These are phyloP conservation scores for Zancudomyces culisetae DNA, from an alignment of 371 early-diverging fungal genomes.

Conservation along the genomic window DNA sequence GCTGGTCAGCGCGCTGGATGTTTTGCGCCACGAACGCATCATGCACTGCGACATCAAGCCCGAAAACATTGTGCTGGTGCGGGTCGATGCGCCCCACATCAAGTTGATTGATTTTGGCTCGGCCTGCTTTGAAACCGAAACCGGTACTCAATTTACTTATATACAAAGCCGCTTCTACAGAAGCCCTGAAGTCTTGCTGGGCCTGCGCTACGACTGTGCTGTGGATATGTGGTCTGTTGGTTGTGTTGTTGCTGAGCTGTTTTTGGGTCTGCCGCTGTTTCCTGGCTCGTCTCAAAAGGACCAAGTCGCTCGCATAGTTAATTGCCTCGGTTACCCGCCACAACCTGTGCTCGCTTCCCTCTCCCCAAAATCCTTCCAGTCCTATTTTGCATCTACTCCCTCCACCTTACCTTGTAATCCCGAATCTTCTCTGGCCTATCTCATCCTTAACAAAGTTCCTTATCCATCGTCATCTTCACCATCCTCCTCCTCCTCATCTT, in stretches of 20 bases:
- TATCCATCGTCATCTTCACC: constrained; percentile 52
- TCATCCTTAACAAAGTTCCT: background rate
- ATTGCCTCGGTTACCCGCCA: constrained; percentile 68
- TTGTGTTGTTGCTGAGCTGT: constrained; percentile 96
- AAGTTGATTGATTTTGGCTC: constrained; percentile 98
- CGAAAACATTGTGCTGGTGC: constrained; percentile 84
- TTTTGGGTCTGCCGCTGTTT: constrained; percentile 74
- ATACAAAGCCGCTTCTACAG: constrained; percentile 95
- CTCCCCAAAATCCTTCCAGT: constrained; percentile 54
- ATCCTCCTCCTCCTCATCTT: constrained; percentile 25
- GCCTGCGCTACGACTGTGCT: constrained; percentile 69
- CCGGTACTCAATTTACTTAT: constrained; percentile 58
- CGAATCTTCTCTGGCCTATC: constrained; percentile 41
- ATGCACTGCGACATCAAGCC: constrained; percentile 98
- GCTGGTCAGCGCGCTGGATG: constrained; percentile 49
- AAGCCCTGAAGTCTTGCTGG: constrained; percentile 90
- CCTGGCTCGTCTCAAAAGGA: constrained; percentile 83
- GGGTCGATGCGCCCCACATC: constrained; percentile 55
- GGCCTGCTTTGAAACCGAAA: constrained; percentile 65
- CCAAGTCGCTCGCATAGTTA: constrained; percentile 67
- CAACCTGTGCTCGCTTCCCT: constrained; percentile 69
- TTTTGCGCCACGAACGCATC: constrained; percentile 57
- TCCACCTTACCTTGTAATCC: constrained; percentile 46
- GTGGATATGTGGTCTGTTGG: constrained; percentile 99
- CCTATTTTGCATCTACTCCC: constrained; percentile 10